Conservation (phyloP, 768 basidiomycete species). For the Mycena galopus region DNA sequence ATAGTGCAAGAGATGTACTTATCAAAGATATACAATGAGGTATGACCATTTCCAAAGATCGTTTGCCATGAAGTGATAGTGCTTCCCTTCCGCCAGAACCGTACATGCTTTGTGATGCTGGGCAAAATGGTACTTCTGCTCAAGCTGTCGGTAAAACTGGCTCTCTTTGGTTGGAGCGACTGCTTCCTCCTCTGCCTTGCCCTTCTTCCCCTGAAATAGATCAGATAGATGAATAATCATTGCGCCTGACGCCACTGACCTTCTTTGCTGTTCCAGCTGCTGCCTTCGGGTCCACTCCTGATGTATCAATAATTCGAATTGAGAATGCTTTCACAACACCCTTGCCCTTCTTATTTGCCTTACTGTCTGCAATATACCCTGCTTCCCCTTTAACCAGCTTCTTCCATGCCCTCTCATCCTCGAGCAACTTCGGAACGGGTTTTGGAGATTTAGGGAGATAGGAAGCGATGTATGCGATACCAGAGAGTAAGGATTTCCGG, state of each 20-base stretch:
- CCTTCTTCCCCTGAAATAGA: not conserved
- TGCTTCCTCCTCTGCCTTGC: not conserved
- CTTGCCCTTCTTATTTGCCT: not conserved
- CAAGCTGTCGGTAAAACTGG: constrained; percentile 9
- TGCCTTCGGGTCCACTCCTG: not conserved
- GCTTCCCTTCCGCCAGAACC: constrained; percentile 12
- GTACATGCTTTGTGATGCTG: constrained; percentile 25
- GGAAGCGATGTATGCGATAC: constrained; percentile 27
- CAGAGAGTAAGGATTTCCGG: constrained; percentile 4
- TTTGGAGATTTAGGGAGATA: constrained; percentile 35
- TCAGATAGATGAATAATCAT: not conserved
- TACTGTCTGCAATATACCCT: not conserved
- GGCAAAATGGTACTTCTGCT: constrained; percentile 24
- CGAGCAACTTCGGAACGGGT: constrained; percentile 36
- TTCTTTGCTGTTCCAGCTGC: constrained; percentile 3
- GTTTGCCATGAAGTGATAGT: constrained; percentile 4
- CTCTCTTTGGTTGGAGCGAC: not conserved
- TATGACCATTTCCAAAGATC: constrained; percentile 17
- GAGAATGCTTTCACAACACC: not conserved
- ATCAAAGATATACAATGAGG: not conserved
- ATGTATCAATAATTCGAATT: not conserved
- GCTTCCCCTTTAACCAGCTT: constrained; percentile 18
- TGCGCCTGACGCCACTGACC: not conserved
- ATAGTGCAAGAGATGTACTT: too few species aligned
- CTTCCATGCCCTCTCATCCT: constrained; percentile 28